phyloP scores from a whole-genome alignment of 2,329 filamentous ascomycete genomes.

The Pseudogymnoascus sp. region DNA sequence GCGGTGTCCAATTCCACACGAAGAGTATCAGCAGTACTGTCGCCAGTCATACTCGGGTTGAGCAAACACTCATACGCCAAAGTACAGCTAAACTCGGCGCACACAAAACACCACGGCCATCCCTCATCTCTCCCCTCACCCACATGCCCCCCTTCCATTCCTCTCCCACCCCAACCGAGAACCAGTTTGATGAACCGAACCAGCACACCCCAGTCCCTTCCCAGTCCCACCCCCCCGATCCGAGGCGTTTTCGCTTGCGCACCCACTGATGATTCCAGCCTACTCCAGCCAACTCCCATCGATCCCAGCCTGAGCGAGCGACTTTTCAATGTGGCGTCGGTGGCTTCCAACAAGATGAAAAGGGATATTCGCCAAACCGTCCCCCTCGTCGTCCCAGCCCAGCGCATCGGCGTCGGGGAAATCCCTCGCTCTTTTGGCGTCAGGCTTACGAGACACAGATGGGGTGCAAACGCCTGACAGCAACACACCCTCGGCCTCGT shows the following conservation, averaged over 20 bases:
- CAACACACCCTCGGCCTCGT: background rate
- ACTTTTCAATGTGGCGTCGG: constrained; percentile 4
- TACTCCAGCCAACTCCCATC: background rate
- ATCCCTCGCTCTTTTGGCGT: background rate
- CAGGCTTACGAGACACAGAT: background rate
- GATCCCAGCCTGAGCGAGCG: background rate
- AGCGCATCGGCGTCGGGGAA: constrained; percentile 4
- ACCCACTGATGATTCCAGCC: background rate
- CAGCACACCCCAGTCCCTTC: background rate
- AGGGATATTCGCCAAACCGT: background rate
- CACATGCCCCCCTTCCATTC: background rate
- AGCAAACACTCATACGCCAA: background rate
- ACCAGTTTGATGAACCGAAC: constrained; percentile 3
- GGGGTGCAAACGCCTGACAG: background rate
- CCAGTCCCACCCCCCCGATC: background rate
- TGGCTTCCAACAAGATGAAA: constrained; percentile 3
- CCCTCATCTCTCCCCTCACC: background rate
- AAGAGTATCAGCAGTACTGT: background rate
- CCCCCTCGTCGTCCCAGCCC: background rate
- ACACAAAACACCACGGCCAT: background rate
- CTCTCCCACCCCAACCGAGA: background rate
- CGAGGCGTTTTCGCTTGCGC: background rate
- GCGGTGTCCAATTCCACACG: background rate
- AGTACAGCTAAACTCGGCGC: background rate
- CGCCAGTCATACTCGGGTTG: background rate